A percentile compares a stretch with the other conserved stretches of the same genome.
phyloP scores from a whole-genome alignment of 495 filamentous ascomycete species.

The Penicillium riverlandense region DNA sequence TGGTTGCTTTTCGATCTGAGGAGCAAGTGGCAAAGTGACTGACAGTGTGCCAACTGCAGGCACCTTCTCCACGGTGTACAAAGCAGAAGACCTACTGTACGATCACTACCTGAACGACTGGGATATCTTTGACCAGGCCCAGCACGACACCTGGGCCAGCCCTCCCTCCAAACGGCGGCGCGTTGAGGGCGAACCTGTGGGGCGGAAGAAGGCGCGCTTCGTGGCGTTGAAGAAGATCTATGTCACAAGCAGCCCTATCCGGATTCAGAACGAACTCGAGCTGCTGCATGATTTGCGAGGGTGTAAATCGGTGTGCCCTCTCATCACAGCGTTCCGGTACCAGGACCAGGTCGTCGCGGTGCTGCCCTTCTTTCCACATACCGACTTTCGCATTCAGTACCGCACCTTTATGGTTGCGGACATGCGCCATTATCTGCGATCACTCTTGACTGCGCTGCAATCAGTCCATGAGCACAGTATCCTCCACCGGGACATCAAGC shows the following conservation, averaged over 20 bases:
- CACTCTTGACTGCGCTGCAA: slow-evolving; percentile 75
- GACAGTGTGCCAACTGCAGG: slow-evolving; percentile 39
- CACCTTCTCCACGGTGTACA: slow-evolving; percentile 98
- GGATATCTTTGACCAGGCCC: slow-evolving; percentile 59
- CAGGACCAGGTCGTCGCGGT: slow-evolving; percentile 94
- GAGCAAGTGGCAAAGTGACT: background rate
- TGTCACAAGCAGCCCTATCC: slow-evolving; percentile 85
- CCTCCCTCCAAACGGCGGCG: slow-evolving; percentile 49
- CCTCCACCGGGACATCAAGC: slow-evolving; percentile 96
- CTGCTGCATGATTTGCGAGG: slow-evolving; percentile 84
- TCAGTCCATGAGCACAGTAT: slow-evolving; percentile 79
- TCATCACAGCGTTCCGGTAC: slow-evolving; percentile 92
- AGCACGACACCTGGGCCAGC: slow-evolving; percentile 53
- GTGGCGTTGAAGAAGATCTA: slow-evolving; percentile 99
- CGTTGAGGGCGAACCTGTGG: slow-evolving; percentile 23
- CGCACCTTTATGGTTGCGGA: slow-evolving; percentile 76
- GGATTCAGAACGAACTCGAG: slow-evolving; percentile 95
- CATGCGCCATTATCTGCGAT: slow-evolving; percentile 82
- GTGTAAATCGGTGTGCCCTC: slow-evolving; percentile 77
- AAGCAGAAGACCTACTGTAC: slow-evolving; percentile 92
- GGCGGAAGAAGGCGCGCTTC: slow-evolving; percentile 52
- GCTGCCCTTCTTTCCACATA: slow-evolving; percentile 89
- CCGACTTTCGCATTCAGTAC: slow-evolving; percentile 94
- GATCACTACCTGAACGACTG: slow-evolving; percentile 78
- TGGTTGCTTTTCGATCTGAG: background rate